phyloP scores from a whole-genome alignment of 1,139 yeast genomes.

The Blastobotrys illinoisensis region DNA sequence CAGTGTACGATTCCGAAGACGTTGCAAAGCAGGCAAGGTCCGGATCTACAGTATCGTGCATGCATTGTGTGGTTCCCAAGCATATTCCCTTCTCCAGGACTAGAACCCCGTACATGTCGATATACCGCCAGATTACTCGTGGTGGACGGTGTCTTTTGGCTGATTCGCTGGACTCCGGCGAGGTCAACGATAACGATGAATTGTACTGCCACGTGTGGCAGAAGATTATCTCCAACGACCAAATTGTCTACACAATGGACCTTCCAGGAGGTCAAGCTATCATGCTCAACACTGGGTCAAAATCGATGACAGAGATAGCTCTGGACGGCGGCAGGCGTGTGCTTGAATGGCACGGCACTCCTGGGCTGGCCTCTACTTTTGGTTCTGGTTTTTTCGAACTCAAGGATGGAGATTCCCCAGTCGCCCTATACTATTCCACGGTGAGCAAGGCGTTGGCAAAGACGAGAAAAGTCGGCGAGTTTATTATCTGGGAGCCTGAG shows the following conservation, averaged over 20 bases:
- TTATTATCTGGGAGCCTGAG: slow-evolving; percentile 6
- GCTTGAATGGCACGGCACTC: slow-evolving; percentile 8
- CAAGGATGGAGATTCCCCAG: slow-evolving; percentile 2
- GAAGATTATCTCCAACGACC: slow-evolving; percentile 7
- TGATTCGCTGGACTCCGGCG: background rate
- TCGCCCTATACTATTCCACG: slow-evolving; percentile 6
- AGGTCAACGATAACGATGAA: background rate
- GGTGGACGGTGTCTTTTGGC: background rate
- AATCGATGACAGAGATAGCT: slow-evolving; percentile 2
- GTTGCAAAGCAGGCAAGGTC: background rate
- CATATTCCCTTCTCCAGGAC: slow-evolving; percentile 5
- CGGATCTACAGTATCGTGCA: background rate
- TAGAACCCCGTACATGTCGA: slow-evolving; percentile 7
- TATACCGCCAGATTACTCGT: background rate
- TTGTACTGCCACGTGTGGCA: slow-evolving; percentile 7
- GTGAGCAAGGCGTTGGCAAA: slow-evolving; percentile 6
- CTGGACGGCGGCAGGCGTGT: background rate
- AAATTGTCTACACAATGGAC: slow-evolving; percentile 7
- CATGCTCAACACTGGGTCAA: slow-evolving; percentile 10
- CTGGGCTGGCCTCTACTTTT: slow-evolving; percentile 10
- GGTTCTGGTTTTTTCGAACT: slow-evolving; percentile 10
- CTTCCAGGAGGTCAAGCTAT: background rate
- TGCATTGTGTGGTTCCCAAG: slow-evolving; percentile 4
- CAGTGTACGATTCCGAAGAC: slow-evolving; percentile 3
- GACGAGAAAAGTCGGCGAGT: slow-evolving; percentile 8